Conservation (phyloP, 495 filamentous ascomycete species). For the Annulohypoxylon bovei region DNA sequence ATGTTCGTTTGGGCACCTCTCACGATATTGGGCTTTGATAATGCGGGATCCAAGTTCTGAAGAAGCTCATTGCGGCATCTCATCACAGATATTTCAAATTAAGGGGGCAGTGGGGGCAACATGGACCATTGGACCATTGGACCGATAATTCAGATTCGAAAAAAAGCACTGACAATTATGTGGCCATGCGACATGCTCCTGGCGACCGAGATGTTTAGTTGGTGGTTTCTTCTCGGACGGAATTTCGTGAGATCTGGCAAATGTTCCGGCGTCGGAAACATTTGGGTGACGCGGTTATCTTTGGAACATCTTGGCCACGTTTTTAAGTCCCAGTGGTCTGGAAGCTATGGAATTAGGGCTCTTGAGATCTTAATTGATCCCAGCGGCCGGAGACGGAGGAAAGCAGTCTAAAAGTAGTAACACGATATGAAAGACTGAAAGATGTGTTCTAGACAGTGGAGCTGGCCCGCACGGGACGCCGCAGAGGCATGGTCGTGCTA, state of each 20-base stretch:
- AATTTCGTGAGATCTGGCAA: conserved; percentile 10
- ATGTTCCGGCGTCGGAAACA: conserved; percentile 7
- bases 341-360: background rate
- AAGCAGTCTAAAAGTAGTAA: conserved; percentile 17
- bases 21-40: conserved; percentile 64
- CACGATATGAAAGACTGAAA: conserved; percentile 19
- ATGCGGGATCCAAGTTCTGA: conserved; percentile 65
- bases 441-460: conserved; percentile 25
- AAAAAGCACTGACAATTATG: conserved; percentile 4
- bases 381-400: background rate
- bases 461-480: conserved; percentile 19
- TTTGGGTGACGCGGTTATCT: background rate
- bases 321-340: conserved; percentile 15
- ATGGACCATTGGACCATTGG: background rate
- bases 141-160: conserved; percentile 1
- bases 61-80: conserved; percentile 64
- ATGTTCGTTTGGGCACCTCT: conserved; percentile 62
- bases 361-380: conserved; percentile 10
- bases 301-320: background rate
- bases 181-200: conserved; percentile 19
- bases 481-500: conserved; percentile 1
- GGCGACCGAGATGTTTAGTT: conserved; percentile 2
- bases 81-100: conserved; percentile 64
- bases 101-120: conserved; percentile 1
- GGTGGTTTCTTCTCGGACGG: background rate